Conservation (phyloP, 352 stramenopile genomes). For the Phytophthora podocarpi region DNA sequence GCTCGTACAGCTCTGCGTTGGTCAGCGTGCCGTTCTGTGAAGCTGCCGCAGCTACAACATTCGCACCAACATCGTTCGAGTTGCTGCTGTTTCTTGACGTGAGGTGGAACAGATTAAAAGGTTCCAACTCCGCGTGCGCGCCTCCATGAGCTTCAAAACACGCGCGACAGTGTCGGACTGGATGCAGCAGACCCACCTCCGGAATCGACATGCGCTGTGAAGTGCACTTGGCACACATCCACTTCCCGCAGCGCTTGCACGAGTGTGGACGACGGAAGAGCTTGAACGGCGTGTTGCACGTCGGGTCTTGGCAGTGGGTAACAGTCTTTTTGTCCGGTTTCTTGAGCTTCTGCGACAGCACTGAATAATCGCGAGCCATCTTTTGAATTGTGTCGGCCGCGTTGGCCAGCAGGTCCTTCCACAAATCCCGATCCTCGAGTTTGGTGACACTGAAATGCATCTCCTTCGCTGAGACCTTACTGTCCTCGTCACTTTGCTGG, state of each 20-base stretch:
- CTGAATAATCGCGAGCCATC: constrained; percentile 69
- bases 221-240: constrained; percentile 87
- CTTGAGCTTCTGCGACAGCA: constrained; percentile 70
- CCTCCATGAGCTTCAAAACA: constrained; percentile 81
- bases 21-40: constrained; percentile 40
- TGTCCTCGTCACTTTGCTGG: constrained; percentile 58
- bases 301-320: constrained; percentile 75
- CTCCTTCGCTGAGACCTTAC: constrained; percentile 59
- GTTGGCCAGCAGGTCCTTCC: constrained; percentile 72
- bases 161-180: constrained; percentile 77
- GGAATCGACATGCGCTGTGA: constrained; percentile 82
- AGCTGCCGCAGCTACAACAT: constrained; percentile 13
- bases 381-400: constrained; percentile 69
- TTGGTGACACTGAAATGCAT: constrained; percentile 89
- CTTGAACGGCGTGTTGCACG: constrained; percentile 79
- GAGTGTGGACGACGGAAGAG: constrained; percentile 81
- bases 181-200: constrained; percentile 74
- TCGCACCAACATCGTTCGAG: constrained; percentile 15
- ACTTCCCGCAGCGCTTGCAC: constrained; percentile 86
- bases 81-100: constrained; percentile 3
- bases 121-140: constrained; percentile 64
- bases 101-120: constrained; percentile 67
- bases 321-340: constrained; percentile 86
- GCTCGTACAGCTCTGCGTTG: constrained; percentile 83
- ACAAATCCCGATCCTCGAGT: constrained; percentile 82